Conservation (phyloP, 2,329 filamentous ascomycete genomes). For the Apiospora rasikravindrae region DNA sequence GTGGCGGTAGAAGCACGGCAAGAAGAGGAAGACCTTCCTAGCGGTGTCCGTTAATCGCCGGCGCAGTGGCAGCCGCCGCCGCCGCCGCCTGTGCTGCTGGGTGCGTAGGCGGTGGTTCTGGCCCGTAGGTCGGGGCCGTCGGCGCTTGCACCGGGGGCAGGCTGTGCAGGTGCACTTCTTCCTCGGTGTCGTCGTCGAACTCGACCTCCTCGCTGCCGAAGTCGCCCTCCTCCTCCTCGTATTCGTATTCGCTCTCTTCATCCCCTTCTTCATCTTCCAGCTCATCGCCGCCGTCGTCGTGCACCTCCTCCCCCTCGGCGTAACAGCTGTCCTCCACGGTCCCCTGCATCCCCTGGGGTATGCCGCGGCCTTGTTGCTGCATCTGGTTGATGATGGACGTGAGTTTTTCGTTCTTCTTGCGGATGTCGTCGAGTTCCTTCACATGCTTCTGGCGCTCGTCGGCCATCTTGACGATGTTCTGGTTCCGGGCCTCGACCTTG, state of each 20-base stretch:
- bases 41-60: slow-evolving; percentile 25
- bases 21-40: slow-evolving; percentile 19
- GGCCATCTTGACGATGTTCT: slow-evolving; percentile 96
- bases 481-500: slow-evolving; percentile 91
- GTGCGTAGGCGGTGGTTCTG: slow-evolving; percentile 20
- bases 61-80: background rate
- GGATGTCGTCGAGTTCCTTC: slow-evolving; percentile 77
- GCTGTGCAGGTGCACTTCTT: background rate
- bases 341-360: slow-evolving; percentile 66
- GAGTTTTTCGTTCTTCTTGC: slow-evolving; percentile 86
- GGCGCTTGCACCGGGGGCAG: slow-evolving; percentile 11
- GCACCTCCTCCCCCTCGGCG: slow-evolving; percentile 61
- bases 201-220: slow-evolving; percentile 3
- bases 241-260: slow-evolving; percentile 66
- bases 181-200: background rate
- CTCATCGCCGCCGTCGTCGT: slow-evolving; percentile 64
- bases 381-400: slow-evolving; percentile 95
- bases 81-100: slow-evolving; percentile 1
- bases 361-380: slow-evolving; percentile 89
- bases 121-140: slow-evolving; percentile 20
- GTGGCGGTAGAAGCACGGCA: background rate
- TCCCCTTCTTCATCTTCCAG: slow-evolving; percentile 67
- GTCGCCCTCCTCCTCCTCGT: slow-evolving; percentile 67
- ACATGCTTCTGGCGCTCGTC: slow-evolving; percentile 83
- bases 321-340: slow-evolving; percentile 65